Evolutionary conservation across 768 basidiomycete species (phyloP).

Genomic region (Boletus fagicola): DNA sequence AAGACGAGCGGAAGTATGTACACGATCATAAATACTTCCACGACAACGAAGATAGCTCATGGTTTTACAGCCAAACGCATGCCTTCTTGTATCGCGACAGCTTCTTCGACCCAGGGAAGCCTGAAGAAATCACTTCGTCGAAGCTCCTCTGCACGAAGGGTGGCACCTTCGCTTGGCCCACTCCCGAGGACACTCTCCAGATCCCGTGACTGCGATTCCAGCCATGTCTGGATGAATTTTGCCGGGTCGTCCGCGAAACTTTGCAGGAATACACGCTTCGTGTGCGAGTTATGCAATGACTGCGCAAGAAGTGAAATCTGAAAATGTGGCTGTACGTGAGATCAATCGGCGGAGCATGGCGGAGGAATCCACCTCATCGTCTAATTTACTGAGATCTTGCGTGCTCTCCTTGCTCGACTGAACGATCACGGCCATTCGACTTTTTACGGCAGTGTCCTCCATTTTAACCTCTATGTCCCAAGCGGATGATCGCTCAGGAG

Average conservation of each 20-base stretch:
- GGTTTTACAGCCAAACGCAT: slow-evolving; percentile 59
- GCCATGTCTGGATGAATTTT: slow-evolving; percentile 83
- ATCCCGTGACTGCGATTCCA: slow-evolving; percentile 90
- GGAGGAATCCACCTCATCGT: slow-evolving; percentile 71
- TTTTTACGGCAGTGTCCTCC: slow-evolving; percentile 75
- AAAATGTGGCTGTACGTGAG: slow-evolving; percentile 16
- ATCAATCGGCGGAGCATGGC: slow-evolving; percentile 7
- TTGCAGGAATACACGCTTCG: slow-evolving; percentile 83
- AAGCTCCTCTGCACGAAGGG: slow-evolving; percentile 84
- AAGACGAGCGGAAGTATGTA: neutral
- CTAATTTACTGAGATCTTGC: slow-evolving; percentile 66
- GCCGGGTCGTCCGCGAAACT: slow-evolving; percentile 79
- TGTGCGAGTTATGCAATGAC: slow-evolving; percentile 80
- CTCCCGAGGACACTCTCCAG: slow-evolving; percentile 87
- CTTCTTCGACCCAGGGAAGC: slow-evolving; percentile 89
- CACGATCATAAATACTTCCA: slow-evolving; percentile 2
- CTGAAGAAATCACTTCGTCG: slow-evolving; percentile 87
- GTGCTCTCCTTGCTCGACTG: slow-evolving; percentile 68
- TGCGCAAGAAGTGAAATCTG: slow-evolving; percentile 84
- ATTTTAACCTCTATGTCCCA: slow-evolving; percentile 89
- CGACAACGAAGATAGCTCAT: slow-evolving; percentile 15
- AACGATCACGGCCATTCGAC: slow-evolving; percentile 69
- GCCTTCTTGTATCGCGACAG: slow-evolving; percentile 83
- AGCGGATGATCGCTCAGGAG: slow-evolving; percentile 70
- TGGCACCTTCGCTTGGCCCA: slow-evolving; percentile 75